Evolutionary conservation across 2,329 filamentous ascomycete genomes (phyloP), one percentile per base, ranked within the genome.

Genomic region (Cytospora piceicola): DNA sequence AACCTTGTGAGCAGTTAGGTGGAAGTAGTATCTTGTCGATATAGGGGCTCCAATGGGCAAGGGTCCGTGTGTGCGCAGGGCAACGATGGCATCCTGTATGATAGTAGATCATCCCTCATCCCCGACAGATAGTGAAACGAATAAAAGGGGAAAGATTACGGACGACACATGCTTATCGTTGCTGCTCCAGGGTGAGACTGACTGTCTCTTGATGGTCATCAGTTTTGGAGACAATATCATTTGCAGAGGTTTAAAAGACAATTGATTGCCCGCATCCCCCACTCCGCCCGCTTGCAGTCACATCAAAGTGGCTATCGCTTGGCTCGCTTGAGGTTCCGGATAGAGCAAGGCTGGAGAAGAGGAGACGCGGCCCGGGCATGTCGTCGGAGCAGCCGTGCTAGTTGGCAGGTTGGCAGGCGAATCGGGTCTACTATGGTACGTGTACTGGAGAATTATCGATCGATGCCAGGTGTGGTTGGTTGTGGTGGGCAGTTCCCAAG

Each of bases 1-100:
- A 42, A 15, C 59, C 52, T 56, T 62, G 61, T 32, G 29, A 52
- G 27, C 24, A n/a, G 29, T 63, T 57, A 36, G n/a, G n/a, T n/a
- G n/a, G n/a, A n/a, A n/a, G 34, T 34, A 36, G 29, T 20, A n/a
- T 27, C 52, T 27, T 57, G 53, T 57, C 53, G 46, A 22, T 14
- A 51, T n/a, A n/a, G 39, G 63, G 68, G 70, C 69, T 67, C 70
- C 58, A 67, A 64, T 64, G 63, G 46, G 64, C 20, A 63, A 39
- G 29, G 29, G 62, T 62, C 52, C 66, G 46, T 17, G 67, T 64
- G 67, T 69, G 68, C 68, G 68, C 69, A 69, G 64, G 69, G 69
- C 64, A 71, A 72, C 67, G 70, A 70, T 69, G 68, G 69, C 68
- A 71, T 72, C 70, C 66, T 69, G 66, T 69, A 51, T 49, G 34